A percentile compares a stretch with the other conserved stretches of the same genome.
Evolutionary conservation across 768 basidiomycete genomes (phyloP).

Genomic region (Grammothele lineata): DNA sequence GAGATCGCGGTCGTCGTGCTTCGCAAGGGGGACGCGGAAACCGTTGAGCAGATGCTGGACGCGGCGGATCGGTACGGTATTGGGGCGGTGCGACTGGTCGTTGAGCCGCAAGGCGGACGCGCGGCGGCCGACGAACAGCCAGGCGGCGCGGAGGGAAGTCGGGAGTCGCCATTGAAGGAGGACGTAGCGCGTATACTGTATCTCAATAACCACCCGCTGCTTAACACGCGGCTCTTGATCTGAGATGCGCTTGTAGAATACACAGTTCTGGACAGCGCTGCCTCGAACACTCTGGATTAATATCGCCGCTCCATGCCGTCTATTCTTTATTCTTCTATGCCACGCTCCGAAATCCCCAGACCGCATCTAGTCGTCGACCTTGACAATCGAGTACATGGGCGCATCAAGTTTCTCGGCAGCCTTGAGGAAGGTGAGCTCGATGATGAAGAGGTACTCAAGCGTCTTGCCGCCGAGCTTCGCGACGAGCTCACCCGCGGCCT

Average conservation of each 20-base stretch:
- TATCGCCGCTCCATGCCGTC: no score
- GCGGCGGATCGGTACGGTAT: constrained; percentile 41
- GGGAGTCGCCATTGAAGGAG: constrained; percentile 18
- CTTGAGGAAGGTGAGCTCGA: constrained; percentile 75
- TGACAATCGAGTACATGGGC: constrained; percentile 84
- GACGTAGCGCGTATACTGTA: constrained; percentile 54
- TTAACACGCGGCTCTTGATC: constrained; percentile 61
- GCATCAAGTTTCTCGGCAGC: constrained; percentile 77
- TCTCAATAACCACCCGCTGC: constrained; percentile 70
- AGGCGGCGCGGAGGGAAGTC: constrained; percentile 16
- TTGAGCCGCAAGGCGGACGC: constrained; percentile 32
- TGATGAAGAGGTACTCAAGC: constrained; percentile 92
- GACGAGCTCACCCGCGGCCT: constrained; percentile 88
- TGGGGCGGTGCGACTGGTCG: constrained; percentile 47
- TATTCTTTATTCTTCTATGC: no score
- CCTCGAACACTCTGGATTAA: no score
- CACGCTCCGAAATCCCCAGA: background rate
- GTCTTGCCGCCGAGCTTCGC: constrained; percentile 78
- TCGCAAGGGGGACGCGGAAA: constrained; percentile 44
- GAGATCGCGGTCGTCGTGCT: constrained; percentile 60
- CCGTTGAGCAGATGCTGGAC: constrained; percentile 53
- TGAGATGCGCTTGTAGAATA: constrained; percentile 6
- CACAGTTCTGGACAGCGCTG: no score
- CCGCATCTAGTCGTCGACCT: constrained; percentile 53
- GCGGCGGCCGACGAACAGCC: background rate